phyloP scores from a whole-genome alignment of 2,329 filamentous ascomycete species.

The Cercospora canescens region DNA sequence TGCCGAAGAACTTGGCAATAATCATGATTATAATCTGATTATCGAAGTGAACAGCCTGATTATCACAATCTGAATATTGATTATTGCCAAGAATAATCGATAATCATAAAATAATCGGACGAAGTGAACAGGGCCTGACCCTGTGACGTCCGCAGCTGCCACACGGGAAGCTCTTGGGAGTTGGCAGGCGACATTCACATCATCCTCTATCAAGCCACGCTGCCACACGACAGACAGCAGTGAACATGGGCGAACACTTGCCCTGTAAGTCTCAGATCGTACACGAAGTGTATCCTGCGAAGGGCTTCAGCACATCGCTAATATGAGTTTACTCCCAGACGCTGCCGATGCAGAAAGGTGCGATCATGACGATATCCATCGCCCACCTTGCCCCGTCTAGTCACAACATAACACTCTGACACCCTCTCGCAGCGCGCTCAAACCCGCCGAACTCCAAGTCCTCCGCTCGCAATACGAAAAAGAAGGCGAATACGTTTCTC shows the following conservation, averaged over 20 bases:
- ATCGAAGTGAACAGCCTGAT: too few relatives aligned
- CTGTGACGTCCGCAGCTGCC: constrained; percentile 16
- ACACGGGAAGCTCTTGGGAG: constrained; percentile 6
- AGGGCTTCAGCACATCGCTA: constrained; percentile 15
- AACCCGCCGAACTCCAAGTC: constrained; percentile 88
- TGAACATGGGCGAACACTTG: constrained; percentile 41
- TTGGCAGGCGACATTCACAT: constrained; percentile 13
- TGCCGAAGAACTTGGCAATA: too few relatives aligned
- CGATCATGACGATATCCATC: constrained; percentile 24
- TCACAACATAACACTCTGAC: background rate
- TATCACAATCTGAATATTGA: too few relatives aligned
- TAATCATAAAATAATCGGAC: too few relatives aligned
- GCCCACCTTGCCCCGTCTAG: background rate
- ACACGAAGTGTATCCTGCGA: background rate
- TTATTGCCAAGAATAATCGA: too few relatives aligned
- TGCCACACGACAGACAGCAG: background rate
- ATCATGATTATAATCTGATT: too few relatives aligned
- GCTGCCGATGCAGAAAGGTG: constrained; percentile 96
- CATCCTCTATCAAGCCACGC: background rate
- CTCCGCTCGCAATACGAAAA: constrained; percentile 94
- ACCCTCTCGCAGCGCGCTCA: constrained; percentile 66
- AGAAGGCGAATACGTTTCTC: constrained; percentile 92
- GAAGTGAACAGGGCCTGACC: too few relatives aligned
- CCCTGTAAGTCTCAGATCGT: constrained; percentile 43
- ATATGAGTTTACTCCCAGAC: constrained; percentile 58